Conservation (phyloP, 768 basidiomycete species). For the Collybia sordida region DNA sequence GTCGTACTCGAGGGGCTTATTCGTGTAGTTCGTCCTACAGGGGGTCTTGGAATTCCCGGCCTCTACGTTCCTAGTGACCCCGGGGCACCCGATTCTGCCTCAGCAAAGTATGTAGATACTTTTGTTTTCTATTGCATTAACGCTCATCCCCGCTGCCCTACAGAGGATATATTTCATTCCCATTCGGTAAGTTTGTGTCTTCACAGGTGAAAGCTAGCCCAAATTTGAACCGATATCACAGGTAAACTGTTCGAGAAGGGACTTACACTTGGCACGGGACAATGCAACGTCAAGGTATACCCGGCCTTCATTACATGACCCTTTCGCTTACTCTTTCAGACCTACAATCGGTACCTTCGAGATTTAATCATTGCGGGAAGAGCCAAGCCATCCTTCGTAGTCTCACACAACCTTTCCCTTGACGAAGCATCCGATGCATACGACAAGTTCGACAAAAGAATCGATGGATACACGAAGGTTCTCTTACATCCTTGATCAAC, state of each 20-base stretch:
- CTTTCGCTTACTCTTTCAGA: conserved; percentile 19
- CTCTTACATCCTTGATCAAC: conserved; percentile 42
- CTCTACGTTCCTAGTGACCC: conserved; percentile 58
- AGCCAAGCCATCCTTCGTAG: conserved; percentile 55
- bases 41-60: conserved; percentile 58
- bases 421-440: conserved; percentile 50
- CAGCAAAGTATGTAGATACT: conserved; percentile 39
- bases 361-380: conserved; percentile 53
- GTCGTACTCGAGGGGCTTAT: conserved; percentile 51
- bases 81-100: conserved; percentile 51
- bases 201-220: background rate
- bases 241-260: conserved; percentile 55
- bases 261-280: conserved; percentile 50
- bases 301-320: background rate
- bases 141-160: background rate
- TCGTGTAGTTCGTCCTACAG: conserved; percentile 51
- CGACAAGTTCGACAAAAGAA: conserved; percentile 51
- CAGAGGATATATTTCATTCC: conserved; percentile 52
- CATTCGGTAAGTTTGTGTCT: conserved; percentile 34
- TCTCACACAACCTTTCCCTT: conserved; percentile 51
- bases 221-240: background rate
- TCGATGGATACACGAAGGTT: conserved; percentile 56
- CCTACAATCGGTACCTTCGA: conserved; percentile 53
- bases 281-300: conserved; percentile 54
- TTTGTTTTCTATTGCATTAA: background rate